phyloP scores from a whole-genome alignment of 1,284 basidiomycete species.

The Xerocomus cyaneibrunnescens region DNA sequence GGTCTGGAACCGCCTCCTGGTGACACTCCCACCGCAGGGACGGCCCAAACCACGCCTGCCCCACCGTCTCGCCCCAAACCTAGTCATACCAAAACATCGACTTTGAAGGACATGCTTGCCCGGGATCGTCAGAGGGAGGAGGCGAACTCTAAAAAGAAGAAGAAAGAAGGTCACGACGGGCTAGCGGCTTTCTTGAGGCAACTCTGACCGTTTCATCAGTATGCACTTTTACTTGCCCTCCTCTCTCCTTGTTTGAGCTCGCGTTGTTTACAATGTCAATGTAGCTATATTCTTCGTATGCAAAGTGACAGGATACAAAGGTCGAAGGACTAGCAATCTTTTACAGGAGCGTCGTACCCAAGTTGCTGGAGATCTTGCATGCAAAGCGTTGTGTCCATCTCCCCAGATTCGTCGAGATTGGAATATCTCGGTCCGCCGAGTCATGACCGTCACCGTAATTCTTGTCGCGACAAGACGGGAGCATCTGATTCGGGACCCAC shows the following conservation, averaged over 20 bases:
- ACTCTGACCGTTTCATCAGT: slow-evolving; percentile 27
- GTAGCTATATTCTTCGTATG: background rate
- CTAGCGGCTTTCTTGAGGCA: slow-evolving; percentile 58
- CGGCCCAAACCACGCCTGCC: background rate
- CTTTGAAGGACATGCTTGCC: slow-evolving; percentile 60
- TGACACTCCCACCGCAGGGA: background rate
- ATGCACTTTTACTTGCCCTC: background rate
- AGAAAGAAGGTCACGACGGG: slow-evolving; percentile 32
- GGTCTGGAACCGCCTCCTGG: background rate
- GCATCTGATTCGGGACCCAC: too few species aligned
- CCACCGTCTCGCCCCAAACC: slow-evolving; percentile 9
- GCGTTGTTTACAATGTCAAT: background rate
- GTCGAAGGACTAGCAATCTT: background rate
- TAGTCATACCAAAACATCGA: slow-evolving; percentile 40
- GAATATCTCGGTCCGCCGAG: too few species aligned
- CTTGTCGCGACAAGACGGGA: too few species aligned
- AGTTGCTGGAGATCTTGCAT: background rate
- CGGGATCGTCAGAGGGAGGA: slow-evolving; percentile 53
- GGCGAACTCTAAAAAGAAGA: slow-evolving; percentile 32
- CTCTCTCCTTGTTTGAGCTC: background rate
- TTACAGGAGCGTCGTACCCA: too few species aligned
- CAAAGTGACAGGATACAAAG: background rate
- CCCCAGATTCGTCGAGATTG: background rate
- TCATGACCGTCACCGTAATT: too few species aligned
- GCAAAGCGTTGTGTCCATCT: background rate